These are phyloP conservation scores for Senna siamea DNA, from an alignment of 306 rosid species.

Conservation along the genomic window DNA sequence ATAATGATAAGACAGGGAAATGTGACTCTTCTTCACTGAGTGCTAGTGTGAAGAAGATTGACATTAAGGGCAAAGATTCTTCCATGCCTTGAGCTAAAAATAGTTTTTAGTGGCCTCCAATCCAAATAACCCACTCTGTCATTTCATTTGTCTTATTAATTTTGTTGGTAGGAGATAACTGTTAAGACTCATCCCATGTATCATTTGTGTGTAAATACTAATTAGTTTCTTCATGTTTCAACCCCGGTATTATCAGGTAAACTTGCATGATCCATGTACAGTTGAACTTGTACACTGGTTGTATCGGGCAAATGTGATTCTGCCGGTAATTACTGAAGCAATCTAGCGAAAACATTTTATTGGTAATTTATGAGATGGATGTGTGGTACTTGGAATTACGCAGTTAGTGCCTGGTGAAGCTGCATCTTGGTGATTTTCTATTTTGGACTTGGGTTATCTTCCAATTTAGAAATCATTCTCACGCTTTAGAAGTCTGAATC, in stretches of 20 bases:
- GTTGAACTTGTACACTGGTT: neutral
- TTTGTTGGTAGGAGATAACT: conserved; percentile 25
- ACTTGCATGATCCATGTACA: conserved; percentile 29
- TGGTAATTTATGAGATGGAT: too few species aligned
- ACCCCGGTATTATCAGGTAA: neutral
- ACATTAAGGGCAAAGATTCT: conserved; percentile 50
- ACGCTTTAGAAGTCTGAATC: too few species aligned
- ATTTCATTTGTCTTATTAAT: conserved; percentile 24
- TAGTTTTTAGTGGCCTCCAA: conserved; percentile 51
- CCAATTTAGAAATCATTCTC: too few species aligned
- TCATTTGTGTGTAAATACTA: conserved; percentile 28
- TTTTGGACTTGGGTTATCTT: too few species aligned
- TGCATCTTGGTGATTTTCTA: too few species aligned
- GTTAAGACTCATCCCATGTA: conserved; percentile 5
- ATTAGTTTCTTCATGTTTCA: neutral
- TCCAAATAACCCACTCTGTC: conserved; percentile 29
- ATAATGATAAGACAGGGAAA: too few species aligned
- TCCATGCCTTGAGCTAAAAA: conserved; percentile 41
- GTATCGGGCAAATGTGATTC: too few species aligned
- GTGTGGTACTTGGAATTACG: too few species aligned
- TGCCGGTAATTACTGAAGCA: too few species aligned
- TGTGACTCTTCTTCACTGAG: conserved; percentile 48
- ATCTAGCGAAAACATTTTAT: too few species aligned
- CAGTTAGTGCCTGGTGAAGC: too few species aligned
- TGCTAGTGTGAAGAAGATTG: conserved; percentile 71